These are phyloP conservation scores for Leptodermis oblonga DNA, from an alignment of 257 asterid species.

Conservation along the genomic window DNA sequence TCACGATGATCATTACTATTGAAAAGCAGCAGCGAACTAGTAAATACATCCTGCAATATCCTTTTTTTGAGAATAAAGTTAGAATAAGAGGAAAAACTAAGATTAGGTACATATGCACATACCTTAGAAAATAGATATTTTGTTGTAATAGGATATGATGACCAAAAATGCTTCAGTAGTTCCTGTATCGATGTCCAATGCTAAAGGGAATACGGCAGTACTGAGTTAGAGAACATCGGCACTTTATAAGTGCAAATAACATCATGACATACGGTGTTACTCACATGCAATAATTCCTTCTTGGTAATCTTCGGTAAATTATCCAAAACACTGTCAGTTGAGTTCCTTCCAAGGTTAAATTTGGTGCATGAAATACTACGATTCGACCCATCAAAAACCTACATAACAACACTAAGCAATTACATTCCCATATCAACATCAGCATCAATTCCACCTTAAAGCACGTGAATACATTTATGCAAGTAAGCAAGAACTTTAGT, in stretches of 20 bases:
- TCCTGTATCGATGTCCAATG: slow-evolving; percentile 92
- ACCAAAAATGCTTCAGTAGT: slow-evolving; percentile 89
- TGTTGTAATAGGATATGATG: slow-evolving; percentile 92
- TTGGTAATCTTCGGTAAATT: slow-evolving; percentile 62
- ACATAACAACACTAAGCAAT: slow-evolving; percentile 21
- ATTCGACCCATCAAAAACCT: slow-evolving; percentile 75
- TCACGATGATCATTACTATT: not conserved
- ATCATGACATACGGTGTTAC: slow-evolving; percentile 20
- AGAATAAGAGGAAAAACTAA: not conserved
- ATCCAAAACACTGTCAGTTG: slow-evolving; percentile 74
- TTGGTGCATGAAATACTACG: slow-evolving; percentile 84
- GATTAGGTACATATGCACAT: slow-evolving; percentile 6
- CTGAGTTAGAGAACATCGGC: not conserved
- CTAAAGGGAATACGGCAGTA: slow-evolving; percentile 36
- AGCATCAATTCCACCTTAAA: not conserved
- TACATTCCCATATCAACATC: slow-evolving; percentile 23
- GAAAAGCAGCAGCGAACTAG: not conserved
- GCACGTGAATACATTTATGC: not conserved
- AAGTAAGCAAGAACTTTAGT: slow-evolving; percentile 7
- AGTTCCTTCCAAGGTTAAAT: slow-evolving; percentile 75
- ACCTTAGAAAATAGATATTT: slow-evolving; percentile 74
- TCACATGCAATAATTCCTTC: slow-evolving; percentile 74
- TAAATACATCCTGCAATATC: not conserved
- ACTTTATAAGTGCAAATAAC: not conserved
- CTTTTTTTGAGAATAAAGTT: not conserved